A percentile compares a stretch with the other conserved stretches of the same genome.
These are phyloP conservation scores for Trichoderma reesei DNA, from an alignment of 495 filamentous ascomycete genomes.

Conservation along the genomic window DNA sequence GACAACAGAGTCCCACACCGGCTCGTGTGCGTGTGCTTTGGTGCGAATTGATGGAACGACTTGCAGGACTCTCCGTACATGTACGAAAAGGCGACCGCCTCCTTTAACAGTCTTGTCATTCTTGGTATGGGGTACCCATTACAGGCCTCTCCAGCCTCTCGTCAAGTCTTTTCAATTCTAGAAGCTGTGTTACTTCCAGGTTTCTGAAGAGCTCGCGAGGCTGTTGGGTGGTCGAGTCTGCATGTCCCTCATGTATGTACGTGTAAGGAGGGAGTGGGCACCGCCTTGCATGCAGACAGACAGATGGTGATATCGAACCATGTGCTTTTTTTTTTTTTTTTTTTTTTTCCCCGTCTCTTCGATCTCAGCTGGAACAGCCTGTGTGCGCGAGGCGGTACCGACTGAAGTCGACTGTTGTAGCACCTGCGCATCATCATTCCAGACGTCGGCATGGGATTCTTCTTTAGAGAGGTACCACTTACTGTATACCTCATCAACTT, in stretches of 20 bases:
- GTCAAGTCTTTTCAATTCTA: too few species aligned
- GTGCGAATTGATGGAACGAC: not conserved
- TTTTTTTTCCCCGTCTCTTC: not conserved
- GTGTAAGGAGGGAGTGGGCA: not conserved
- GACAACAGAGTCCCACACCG: not conserved
- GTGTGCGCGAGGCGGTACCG: not conserved
- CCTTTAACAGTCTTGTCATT: not conserved
- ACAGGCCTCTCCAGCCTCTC: too few species aligned
- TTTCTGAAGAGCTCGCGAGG: not conserved
- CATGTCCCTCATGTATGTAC: not conserved
- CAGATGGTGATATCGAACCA: not conserved
- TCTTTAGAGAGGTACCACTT: not conserved
- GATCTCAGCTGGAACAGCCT: not conserved
- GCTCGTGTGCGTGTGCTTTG: not conserved
- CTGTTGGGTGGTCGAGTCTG: not conserved
- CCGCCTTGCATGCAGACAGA: not conserved
- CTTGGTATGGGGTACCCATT: too few species aligned
- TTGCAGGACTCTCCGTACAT: not conserved
- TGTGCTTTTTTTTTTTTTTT: not conserved
- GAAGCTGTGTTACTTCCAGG: too few species aligned
- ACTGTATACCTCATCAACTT: too few species aligned
- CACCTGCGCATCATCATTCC: too few species aligned
- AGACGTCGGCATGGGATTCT: not conserved
- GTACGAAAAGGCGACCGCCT: not conserved
- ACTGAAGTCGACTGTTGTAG: too few species aligned